phyloP scores from a whole-genome alignment of 2,329 filamentous ascomycete genomes.

The Escovopsis sp. region DNA sequence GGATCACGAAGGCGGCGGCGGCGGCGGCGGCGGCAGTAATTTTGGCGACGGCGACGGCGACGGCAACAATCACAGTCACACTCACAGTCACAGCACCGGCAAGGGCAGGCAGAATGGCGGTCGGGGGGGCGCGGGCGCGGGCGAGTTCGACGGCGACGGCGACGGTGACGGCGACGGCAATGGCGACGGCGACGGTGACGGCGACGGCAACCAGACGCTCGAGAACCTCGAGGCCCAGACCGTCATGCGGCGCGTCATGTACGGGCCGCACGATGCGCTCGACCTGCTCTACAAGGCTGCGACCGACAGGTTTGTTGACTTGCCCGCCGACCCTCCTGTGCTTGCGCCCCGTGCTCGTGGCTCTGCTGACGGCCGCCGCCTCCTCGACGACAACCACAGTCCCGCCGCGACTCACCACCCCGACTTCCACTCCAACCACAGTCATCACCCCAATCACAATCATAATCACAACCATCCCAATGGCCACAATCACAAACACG shows the following conservation, averaged over 20 bases:
- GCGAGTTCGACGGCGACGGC: constrained; percentile 17
- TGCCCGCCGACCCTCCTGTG: constrained; percentile 3
- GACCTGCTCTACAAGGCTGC: constrained; percentile 84
- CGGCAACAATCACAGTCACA: constrained; percentile 14
- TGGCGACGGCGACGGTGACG: constrained; percentile 26
- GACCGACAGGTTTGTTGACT: constrained; percentile 38
- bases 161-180: constrained; percentile 17
- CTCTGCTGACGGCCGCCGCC: no score
- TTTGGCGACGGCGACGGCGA: constrained; percentile 22
- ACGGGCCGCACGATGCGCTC: constrained; percentile 82
- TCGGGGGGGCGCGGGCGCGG: no score
- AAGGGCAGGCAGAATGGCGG: no score
- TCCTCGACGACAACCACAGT: background rate
- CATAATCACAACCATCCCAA: background rate
- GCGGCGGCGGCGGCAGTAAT: constrained; percentile 20
- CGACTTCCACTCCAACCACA: no score
- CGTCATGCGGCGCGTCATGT: constrained; percentile 59
- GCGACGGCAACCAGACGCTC: constrained; percentile 45
- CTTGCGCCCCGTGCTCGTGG: no score
- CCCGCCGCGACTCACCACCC: background rate
- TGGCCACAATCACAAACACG: background rate
- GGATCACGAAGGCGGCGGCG: constrained; percentile 19
- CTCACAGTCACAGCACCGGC: constrained; percentile 1
- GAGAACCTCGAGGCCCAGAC: constrained; percentile 51
- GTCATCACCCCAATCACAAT: no score